Conservation (phyloP, 352 stramenopile species). For the Pythium pyrilobum region DNA sequence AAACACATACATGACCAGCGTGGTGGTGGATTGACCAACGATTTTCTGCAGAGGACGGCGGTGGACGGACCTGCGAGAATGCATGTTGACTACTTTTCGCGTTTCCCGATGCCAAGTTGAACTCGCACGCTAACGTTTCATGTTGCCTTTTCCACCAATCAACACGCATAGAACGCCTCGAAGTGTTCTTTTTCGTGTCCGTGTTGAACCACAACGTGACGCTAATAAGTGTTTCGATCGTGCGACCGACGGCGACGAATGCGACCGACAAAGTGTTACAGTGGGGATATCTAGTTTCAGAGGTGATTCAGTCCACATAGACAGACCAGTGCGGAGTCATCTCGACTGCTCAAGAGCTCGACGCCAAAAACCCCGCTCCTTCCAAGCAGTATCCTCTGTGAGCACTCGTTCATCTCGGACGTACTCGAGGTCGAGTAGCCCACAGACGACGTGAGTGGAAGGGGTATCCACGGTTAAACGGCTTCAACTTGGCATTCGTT, state of each 20-base stretch:
- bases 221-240: not conserved
- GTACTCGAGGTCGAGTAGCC: too few species aligned
- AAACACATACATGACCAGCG: not conserved
- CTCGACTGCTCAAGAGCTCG: too few species aligned
- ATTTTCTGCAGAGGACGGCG: not conserved
- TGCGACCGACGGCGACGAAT: not conserved
- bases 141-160: constrained; percentile 5
- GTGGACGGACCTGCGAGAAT: constrained; percentile 5
- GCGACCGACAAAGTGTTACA: not conserved
- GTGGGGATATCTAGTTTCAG: not conserved
- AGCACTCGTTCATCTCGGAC: too few species aligned
- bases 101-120: not conserved
- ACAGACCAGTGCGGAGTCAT: too few species aligned
- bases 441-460: too few species aligned
- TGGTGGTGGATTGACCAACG: constrained; percentile 4
- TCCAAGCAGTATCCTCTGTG: too few species aligned
- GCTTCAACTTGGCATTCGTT: not conserved
- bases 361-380: too few species aligned
- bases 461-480: too few species aligned
- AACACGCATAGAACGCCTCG: not conserved
- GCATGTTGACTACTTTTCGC: not conserved
- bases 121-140: not conserved
- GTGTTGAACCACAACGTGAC: constrained; percentile 2
- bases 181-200: constrained; percentile 15
- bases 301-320: not conserved